phyloP scores from a whole-genome alignment of 2,329 filamentous ascomycete genomes.

The Dothistroma pini region DNA sequence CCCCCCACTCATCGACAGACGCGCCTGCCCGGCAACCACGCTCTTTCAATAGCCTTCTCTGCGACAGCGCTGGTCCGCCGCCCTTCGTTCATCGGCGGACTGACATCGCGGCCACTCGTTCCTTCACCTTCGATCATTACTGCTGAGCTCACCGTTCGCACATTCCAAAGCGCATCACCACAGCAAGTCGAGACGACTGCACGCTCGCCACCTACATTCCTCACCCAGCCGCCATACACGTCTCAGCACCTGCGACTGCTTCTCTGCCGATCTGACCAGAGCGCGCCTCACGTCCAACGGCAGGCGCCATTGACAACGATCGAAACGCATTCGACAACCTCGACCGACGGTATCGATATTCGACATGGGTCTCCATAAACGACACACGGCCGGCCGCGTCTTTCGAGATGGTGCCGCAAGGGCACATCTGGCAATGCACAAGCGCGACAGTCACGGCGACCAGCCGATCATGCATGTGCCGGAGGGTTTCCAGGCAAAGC shows the following conservation, averaged over 20 bases:
- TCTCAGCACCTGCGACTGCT: constrained; percentile 4
- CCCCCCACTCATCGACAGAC: neutral
- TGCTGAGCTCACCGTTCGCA: constrained; percentile 6
- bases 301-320: constrained; percentile 1
- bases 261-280: neutral
- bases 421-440: constrained; percentile 24
- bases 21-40: constrained; percentile 1
- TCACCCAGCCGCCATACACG: constrained; percentile 10
- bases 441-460: constrained; percentile 29
- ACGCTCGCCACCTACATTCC: constrained; percentile 18
- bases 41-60: constrained; percentile 5
- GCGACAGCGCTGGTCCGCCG: constrained; percentile 13
- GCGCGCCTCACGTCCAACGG: constrained; percentile 3
- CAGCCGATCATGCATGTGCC: constrained; percentile 28
- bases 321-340: constrained; percentile 5
- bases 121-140: constrained; percentile 2
- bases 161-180: constrained; percentile 10
- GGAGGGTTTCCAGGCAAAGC: constrained; percentile 21
- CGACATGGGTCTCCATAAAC: constrained; percentile 30
- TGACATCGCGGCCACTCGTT: constrained; percentile 17
- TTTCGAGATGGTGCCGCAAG: constrained; percentile 28
- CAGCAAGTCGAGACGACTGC: constrained; percentile 17
- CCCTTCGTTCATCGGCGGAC: constrained; percentile 24
- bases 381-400: constrained; percentile 30
- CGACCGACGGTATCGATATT: constrained; percentile 9